Base-by-base conservation (phyloP, 208 protist genomes). In the Trypanosoma lewisi region DNA sequence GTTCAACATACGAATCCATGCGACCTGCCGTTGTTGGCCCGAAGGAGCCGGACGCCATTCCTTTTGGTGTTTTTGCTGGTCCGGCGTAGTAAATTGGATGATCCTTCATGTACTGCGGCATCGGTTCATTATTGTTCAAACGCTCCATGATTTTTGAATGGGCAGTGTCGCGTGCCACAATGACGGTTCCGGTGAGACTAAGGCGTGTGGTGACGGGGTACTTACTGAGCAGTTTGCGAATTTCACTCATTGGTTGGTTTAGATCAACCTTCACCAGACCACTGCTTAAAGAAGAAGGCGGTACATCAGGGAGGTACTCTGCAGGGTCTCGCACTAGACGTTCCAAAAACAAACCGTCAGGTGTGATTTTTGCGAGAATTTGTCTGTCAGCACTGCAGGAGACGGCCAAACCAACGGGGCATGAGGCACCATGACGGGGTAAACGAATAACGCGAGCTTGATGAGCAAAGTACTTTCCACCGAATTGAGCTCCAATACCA, bases 141-240 rank as follows among this genome's bases (percentile, higher is more conserved):
- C 89, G 78, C 67, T 97, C 95, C 61, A 86, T 80, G 39, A 98
- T 75, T 78, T 97, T 98, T 37, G 96, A 93, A 75, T 99, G 97
- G n/a, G 97, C 97, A 71, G 98, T 98, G 68, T 99, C 97, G 63
- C 97, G 89, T 0, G 97, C 97, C 33, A 99, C 97, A 53, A 99
- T 93, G 28, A 99, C 66, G 25, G 96, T 96, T 51, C 97, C 97
- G 21, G 75, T 95, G 14, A 98, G 93, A 41, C 82, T 93, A 23
- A 98, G 78, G 28, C 94, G 81, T 9, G 96, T 97, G 36, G 82
- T 85, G 55, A 98, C 84, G 14, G 89, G 77, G 74, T 94, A 85
- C 67, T 95, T 53, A 52, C 78, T 85, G 31, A 98, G 88, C 57
- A 70, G 59, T 57, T 79, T 70, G 51, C 81, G 81, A 31, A 96